phyloP scores from a whole-genome alignment of 1,284 basidiomycete genomes.

The Ceratobasidium sp. region DNA sequence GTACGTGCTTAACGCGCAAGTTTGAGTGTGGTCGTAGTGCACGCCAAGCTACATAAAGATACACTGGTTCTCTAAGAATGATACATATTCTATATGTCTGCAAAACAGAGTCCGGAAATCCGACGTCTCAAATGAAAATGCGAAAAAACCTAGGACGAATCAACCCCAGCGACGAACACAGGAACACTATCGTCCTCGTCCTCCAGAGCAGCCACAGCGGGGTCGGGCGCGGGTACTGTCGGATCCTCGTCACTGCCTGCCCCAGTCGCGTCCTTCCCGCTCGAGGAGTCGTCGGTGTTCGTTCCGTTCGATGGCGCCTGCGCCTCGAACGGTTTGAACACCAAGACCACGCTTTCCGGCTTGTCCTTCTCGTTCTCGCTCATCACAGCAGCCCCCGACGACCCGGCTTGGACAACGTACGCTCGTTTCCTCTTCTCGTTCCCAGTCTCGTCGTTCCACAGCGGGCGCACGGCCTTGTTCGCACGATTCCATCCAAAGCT shows the following conservation, averaged over 20 bases:
- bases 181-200: slow-evolving; percentile 21
- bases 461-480: slow-evolving; percentile 22
- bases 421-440: slow-evolving; percentile 11
- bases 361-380: background rate
- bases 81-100: slow-evolving; percentile 18
- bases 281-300: background rate
- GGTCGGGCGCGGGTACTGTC: background rate
- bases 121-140: slow-evolving; percentile 20
- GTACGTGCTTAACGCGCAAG: too few species aligned
- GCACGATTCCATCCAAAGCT: slow-evolving; percentile 27
- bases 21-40: too few species aligned
- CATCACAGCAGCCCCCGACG: background rate
- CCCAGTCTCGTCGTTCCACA: slow-evolving; percentile 24
- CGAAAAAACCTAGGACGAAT: background rate
- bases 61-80: background rate
- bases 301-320: slow-evolving; percentile 4
- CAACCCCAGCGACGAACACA: slow-evolving; percentile 16
- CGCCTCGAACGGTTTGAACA: slow-evolving; percentile 35
- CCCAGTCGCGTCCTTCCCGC: background rate
- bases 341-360: slow-evolving; percentile 29
- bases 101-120: slow-evolving; percentile 5
- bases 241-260: background rate
- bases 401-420: slow-evolving; percentile 18
- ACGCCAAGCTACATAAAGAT: background rate
- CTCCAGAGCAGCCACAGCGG: background rate